These are phyloP conservation scores for Musa troglodytarum DNA, from an alignment of 176 grass and related monocot genomes.

Conservation along the genomic window DNA sequence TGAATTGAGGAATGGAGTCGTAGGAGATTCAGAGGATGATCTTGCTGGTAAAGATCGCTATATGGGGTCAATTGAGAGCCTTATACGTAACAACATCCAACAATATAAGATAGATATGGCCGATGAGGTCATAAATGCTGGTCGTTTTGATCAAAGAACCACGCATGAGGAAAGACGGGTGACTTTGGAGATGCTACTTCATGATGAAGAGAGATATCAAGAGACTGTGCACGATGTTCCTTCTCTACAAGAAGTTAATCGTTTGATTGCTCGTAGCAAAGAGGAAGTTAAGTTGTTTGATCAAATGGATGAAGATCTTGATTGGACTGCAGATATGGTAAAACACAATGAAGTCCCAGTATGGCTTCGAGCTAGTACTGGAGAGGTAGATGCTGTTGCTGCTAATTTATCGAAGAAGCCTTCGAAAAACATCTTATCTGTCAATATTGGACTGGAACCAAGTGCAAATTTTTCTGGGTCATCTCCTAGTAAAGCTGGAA, in stretches of 20 bases:
- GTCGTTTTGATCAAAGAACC: conserved; percentile 99
- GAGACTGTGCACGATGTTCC: conserved; percentile 95
- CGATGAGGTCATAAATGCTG: conserved; percentile 98
- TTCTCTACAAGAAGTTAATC: conserved; percentile 92
- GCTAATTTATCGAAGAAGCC: conserved; percentile 68
- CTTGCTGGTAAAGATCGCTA: conserved; percentile 95
- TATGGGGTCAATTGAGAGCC: conserved; percentile 91
- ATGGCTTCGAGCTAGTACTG: conserved; percentile 78
- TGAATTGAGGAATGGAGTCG: conserved; percentile 78
- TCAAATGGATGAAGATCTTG: conserved; percentile 98
- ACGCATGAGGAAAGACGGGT: conserved; percentile 95
- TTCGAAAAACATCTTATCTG: conserved; percentile 46
- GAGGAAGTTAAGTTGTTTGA: conserved; percentile 89
- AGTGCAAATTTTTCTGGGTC: conserved; percentile 19
- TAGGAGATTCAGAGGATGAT: conserved; percentile 69
- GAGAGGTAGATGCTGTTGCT: conserved; percentile 57
- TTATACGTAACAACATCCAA: conserved; percentile 96
- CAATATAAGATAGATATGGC: conserved; percentile 99
- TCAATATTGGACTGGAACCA: conserved; percentile 37
- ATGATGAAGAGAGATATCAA: conserved; percentile 96
- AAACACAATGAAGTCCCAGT: conserved; percentile 75
- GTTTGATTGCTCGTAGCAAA: conserved; percentile 96
- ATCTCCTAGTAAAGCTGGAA: conserved; percentile 43
- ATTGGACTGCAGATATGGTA: conserved; percentile 91
- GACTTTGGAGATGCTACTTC: conserved; percentile 88